Conservation (phyloP, 371 early-diverging fungal genomes). For the Cokeromyces recurvatus region DNA sequence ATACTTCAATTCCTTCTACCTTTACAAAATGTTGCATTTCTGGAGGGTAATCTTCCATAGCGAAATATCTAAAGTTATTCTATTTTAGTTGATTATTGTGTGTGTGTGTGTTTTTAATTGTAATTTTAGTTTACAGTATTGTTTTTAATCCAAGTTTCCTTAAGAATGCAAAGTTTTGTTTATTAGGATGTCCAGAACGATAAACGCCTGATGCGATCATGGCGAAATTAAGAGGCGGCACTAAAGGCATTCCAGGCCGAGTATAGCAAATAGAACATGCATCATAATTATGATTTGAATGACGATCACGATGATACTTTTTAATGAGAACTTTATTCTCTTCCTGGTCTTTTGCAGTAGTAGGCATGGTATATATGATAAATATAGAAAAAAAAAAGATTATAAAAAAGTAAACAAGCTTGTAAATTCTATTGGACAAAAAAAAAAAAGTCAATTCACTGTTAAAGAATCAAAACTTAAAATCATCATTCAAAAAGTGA, state of each 20-base stretch:
- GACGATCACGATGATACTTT: neutral
- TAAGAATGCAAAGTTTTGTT: slow-evolving; percentile 76
- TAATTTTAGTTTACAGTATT: slow-evolving; percentile 67
- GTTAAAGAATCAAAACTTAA: too few relatives aligned
- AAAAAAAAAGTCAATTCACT: too few relatives aligned
- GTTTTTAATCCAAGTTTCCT: slow-evolving; percentile 70
- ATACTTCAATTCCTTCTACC: slow-evolving; percentile 65
- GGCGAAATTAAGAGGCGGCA: slow-evolving; percentile 89
- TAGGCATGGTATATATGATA: neutral
- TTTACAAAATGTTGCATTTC: slow-evolving; percentile 76
- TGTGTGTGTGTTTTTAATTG: too few relatives aligned
- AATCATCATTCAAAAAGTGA: too few relatives aligned
- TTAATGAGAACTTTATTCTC: slow-evolving; percentile 3
- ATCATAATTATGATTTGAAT: slow-evolving; percentile 12
- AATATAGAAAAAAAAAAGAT: neutral
- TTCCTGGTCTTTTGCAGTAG: neutral
- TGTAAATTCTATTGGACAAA: too few relatives aligned
- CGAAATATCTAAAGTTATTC: slow-evolving; percentile 51
- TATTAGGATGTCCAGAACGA: slow-evolving; percentile 84
- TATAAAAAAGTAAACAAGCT: too few relatives aligned
- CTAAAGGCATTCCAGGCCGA: slow-evolving; percentile 50
- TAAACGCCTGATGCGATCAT: slow-evolving; percentile 85
- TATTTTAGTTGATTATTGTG: neutral
- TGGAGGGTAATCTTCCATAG: slow-evolving; percentile 76
- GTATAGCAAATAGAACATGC: slow-evolving; percentile 37